Conservation (phyloP, 176 grass and related monocot species). For the Musa schizocarpa region DNA sequence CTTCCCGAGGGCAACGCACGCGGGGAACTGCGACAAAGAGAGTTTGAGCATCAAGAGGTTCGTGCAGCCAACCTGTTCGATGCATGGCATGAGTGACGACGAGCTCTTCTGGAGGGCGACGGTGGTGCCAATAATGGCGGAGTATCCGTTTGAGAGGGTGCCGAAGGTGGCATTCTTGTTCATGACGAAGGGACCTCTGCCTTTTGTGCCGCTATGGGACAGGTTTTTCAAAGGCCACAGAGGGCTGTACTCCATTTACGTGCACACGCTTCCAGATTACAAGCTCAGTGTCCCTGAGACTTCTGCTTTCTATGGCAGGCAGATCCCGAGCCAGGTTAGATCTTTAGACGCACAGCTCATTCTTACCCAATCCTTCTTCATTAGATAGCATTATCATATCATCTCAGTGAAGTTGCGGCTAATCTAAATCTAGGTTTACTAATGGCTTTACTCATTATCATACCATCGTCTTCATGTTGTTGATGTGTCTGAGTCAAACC, state of each 20-base stretch:
- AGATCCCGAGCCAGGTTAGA: constrained; percentile 75
- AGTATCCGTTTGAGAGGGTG: constrained; percentile 52
- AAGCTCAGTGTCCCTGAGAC: constrained; percentile 41
- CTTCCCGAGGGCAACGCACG: constrained; percentile 24
- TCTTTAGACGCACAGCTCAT: neutral
- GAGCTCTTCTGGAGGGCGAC: constrained; percentile 80
- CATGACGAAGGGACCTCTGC: constrained; percentile 42
- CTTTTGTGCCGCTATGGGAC: constrained; percentile 66
- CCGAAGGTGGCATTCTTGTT: constrained; percentile 93
- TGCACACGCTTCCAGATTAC: constrained; percentile 49
- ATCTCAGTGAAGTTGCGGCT: too few relatives aligned
- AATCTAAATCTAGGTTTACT: too few relatives aligned
- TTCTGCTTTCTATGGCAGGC: constrained; percentile 59
- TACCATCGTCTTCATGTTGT: too few relatives aligned
- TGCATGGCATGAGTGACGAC: constrained; percentile 67
- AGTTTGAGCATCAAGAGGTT: constrained; percentile 34
- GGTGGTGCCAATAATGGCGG: constrained; percentile 37
- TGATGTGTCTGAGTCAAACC: too few relatives aligned
- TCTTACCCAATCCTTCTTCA: neutral
- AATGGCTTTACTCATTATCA: too few relatives aligned
- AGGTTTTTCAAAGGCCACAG: constrained; percentile 69
- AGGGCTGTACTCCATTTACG: constrained; percentile 55
- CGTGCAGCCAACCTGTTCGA: constrained; percentile 46
- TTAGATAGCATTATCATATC: neutral
- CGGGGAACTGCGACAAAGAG: constrained; percentile 4